These are phyloP conservation scores for Cyberlindnera euphorbiae DNA, from an alignment of 805 yeast species.

Conservation along the genomic window DNA sequence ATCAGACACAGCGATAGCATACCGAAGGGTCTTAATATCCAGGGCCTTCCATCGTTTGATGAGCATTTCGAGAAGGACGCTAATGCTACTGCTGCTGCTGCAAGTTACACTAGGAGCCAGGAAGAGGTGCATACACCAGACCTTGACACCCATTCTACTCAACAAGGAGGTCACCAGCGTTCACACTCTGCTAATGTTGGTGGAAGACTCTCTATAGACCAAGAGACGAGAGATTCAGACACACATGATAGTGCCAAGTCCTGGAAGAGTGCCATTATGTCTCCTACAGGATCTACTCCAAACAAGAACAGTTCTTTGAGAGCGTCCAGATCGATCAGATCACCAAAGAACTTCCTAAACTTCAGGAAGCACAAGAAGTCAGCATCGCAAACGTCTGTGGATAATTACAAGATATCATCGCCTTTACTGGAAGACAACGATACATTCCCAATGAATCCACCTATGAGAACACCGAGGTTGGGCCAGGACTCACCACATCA, in stretches of 20 bases:
- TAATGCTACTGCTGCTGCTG: too few species aligned
- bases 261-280: slow-evolving; percentile 8
- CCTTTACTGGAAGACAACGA: slow-evolving; percentile 15
- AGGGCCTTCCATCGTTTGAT: slow-evolving; percentile 17
- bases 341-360: slow-evolving; percentile 25
- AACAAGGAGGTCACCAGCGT: slow-evolving; percentile 1
- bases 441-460: too few species aligned
- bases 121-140: background rate
- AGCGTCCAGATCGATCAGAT: slow-evolving; percentile 21
- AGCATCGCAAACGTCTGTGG: slow-evolving; percentile 22
- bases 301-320: background rate
- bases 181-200: slow-evolving; percentile 1
- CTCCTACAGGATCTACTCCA: slow-evolving; percentile 5
- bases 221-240: slow-evolving; percentile 5
- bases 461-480: slow-evolving; percentile 14
- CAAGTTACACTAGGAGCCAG: background rate
- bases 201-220: slow-evolving; percentile 4
- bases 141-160: background rate
- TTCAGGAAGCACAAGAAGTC: slow-evolving; percentile 25
- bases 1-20: slow-evolving; percentile 18
- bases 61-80: slow-evolving; percentile 15
- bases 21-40: slow-evolving; percentile 22
- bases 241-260: slow-evolving; percentile 9
- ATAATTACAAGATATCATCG: slow-evolving; percentile 22
- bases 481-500: slow-evolving; percentile 15